Conservation (phyloP, 2,329 filamentous ascomycete species). For the Hortaea werneckii region DNA sequence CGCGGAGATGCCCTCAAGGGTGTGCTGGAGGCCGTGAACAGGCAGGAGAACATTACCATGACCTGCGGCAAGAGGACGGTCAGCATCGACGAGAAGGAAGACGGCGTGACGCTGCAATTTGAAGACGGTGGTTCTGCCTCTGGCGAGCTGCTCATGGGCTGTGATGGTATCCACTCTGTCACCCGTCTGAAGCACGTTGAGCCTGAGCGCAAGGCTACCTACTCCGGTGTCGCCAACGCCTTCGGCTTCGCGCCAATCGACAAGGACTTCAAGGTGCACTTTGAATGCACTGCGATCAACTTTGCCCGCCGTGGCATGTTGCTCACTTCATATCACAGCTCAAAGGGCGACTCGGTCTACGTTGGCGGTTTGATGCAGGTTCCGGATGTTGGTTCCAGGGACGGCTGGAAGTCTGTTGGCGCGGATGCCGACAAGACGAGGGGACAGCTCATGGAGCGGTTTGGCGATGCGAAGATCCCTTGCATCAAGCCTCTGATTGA, state of each 20-base stretch:
- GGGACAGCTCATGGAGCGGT: conserved; percentile 31
- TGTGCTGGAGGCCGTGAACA: conserved; percentile 31
- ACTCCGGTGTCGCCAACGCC: conserved; percentile 37
- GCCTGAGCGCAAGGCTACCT: conserved; percentile 31
- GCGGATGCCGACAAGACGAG: conserved; percentile 34
- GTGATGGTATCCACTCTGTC: conserved; percentile 30
- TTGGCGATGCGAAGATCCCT: conserved; percentile 29
- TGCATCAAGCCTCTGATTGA: conserved; percentile 31
- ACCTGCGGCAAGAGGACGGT: conserved; percentile 34
- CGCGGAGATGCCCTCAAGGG: conserved; percentile 35
- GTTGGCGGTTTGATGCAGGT: conserved; percentile 37
- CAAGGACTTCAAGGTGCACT: conserved; percentile 28
- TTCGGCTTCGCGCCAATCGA: conserved; percentile 35
- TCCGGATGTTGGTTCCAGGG: conserved; percentile 31
- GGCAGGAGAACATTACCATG: conserved; percentile 32
- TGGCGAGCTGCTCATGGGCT: conserved; percentile 28
- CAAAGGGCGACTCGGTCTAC: conserved; percentile 29
- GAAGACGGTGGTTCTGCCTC: conserved; percentile 25
- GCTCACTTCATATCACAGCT: conserved; percentile 32
- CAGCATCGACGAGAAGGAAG: conserved; percentile 29
- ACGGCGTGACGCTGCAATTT: conserved; percentile 27
- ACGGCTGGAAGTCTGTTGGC: conserved; percentile 37
- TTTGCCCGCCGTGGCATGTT: conserved; percentile 36
- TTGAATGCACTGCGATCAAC: conserved; percentile 35
- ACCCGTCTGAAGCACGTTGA: conserved; percentile 36